These are phyloP conservation scores for Coemansia sp. DNA, from an alignment of 192 early-diverging fungal genomes.

Conservation along the genomic window DNA sequence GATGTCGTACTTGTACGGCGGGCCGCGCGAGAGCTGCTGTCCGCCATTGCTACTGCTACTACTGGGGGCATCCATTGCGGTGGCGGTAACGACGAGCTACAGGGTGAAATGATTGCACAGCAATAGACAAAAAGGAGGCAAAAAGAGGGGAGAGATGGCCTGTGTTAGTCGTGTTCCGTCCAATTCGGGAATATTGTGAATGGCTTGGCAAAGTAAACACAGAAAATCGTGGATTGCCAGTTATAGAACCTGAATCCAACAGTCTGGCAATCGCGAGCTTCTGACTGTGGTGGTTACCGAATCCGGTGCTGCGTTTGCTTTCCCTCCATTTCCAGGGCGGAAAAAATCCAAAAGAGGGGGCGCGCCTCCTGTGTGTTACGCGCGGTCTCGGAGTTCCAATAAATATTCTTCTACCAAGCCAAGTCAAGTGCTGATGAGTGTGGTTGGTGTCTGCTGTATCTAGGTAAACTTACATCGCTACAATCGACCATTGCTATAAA, in stretches of 20 bases:
- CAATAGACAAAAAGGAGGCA: too few relatives aligned
- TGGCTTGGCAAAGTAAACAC: background rate
- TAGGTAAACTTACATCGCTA: conserved; percentile 26
- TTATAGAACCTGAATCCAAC: background rate
- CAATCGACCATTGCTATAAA: conserved; percentile 26
- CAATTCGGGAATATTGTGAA: background rate
- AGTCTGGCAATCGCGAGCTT: background rate
- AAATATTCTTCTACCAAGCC: background rate
- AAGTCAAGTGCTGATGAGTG: background rate
- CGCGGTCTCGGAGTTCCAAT: conserved; percentile 4
- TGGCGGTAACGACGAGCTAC: conserved; percentile 23
- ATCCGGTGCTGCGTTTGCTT: background rate
- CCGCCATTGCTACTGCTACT: background rate
- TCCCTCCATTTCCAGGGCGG: background rate
- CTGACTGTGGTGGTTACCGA: background rate
- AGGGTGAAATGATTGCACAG: too few relatives aligned
- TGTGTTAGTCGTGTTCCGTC: background rate
- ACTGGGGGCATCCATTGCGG: conserved; percentile 2
- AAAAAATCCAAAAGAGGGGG: background rate
- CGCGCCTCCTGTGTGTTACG: background rate
- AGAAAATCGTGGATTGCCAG: background rate
- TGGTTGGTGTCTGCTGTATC: background rate
- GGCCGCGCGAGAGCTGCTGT: conserved; percentile 5
- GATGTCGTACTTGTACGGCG: conserved; percentile 57
- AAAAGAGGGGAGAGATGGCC: background rate